Conservation (phyloP, 2,329 filamentous ascomycete species). For the Calycina herbarum region DNA sequence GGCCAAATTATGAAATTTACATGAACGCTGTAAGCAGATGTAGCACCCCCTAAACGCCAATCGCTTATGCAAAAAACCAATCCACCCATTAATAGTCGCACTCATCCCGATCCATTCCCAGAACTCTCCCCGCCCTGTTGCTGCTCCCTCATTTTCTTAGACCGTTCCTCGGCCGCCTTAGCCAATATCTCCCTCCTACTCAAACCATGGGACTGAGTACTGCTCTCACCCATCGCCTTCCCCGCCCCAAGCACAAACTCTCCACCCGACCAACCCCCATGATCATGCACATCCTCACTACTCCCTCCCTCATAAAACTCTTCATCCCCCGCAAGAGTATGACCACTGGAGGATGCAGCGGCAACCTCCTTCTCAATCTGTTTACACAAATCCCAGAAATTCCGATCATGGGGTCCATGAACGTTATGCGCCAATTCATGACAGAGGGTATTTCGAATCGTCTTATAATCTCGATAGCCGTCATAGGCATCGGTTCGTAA, state of each 20-base stretch:
- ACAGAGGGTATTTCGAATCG: slow-evolving; percentile 86
- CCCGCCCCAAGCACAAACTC: slow-evolving; percentile 70
- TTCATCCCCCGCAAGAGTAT: slow-evolving; percentile 57
- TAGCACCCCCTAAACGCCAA: not conserved
- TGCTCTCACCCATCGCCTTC: slow-evolving; percentile 44
- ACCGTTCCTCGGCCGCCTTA: slow-evolving; percentile 65
- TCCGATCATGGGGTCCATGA: slow-evolving; percentile 75
- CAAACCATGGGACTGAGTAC: slow-evolving; percentile 45
- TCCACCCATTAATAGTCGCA: not conserved
- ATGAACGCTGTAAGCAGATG: too few relatives aligned
- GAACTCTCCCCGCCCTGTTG: slow-evolving; percentile 19
- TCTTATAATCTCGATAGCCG: slow-evolving; percentile 90
- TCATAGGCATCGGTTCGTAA: slow-evolving; percentile 92
- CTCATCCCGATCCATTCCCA: slow-evolving; percentile 15
- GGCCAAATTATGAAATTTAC: too few relatives aligned
- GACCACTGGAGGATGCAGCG: slow-evolving; percentile 71
- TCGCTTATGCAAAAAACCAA: not conserved
- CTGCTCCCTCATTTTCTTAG: slow-evolving; percentile 34
- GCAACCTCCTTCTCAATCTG: slow-evolving; percentile 88
- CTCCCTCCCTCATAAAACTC: slow-evolving; percentile 61
- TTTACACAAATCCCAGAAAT: slow-evolving; percentile 88
- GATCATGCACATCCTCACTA: slow-evolving; percentile 60
- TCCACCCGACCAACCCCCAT: slow-evolving; percentile 76
- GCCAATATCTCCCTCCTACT: slow-evolving; percentile 74
- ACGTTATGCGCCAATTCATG: slow-evolving; percentile 96